These are phyloP conservation scores for Borovskyia barvae DNA, from an alignment of 208 protist genomes.

Conservation along the genomic window DNA sequence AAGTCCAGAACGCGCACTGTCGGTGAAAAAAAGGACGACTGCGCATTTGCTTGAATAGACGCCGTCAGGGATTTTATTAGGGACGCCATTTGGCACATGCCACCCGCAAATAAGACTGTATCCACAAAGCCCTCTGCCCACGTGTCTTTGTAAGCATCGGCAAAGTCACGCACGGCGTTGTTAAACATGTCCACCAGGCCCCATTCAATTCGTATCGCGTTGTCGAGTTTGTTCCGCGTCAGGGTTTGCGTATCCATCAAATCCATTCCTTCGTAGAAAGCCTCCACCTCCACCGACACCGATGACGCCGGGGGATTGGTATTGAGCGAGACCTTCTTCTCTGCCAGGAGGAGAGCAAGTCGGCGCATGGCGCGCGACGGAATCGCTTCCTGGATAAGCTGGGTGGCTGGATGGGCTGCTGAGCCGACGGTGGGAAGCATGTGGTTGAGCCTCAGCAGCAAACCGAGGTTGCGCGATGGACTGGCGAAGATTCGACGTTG, in stretches of 20 bases:
- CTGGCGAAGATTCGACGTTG: slow-evolving; percentile 58
- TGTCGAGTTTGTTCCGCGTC: slow-evolving; percentile 61
- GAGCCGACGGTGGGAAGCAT: slow-evolving; percentile 16
- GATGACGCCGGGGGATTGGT: slow-evolving; percentile 52
- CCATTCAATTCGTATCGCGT: slow-evolving; percentile 68
- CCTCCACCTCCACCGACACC: slow-evolving; percentile 82
- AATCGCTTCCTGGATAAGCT: slow-evolving; percentile 53
- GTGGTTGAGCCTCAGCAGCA: slow-evolving; percentile 28
- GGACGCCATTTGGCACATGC: slow-evolving; percentile 72
- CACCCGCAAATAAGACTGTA: slow-evolving; percentile 65
- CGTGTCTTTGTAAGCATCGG: slow-evolving; percentile 15
- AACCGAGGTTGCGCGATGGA: slow-evolving; percentile 29
- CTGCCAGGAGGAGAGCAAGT: slow-evolving; percentile 59
- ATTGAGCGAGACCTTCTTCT: slow-evolving; percentile 81
- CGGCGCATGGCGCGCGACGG: slow-evolving; percentile 68
- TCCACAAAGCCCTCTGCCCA: slow-evolving; percentile 30
- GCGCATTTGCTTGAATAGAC: slow-evolving; percentile 20
- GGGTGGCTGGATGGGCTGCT: slow-evolving; percentile 19
- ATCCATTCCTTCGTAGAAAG: slow-evolving; percentile 87
- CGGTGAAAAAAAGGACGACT: slow-evolving; percentile 12
- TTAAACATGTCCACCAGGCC: slow-evolving; percentile 56
- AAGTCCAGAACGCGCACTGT: slow-evolving; percentile 34
- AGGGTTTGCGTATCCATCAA: slow-evolving; percentile 76
- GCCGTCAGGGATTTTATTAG: slow-evolving; percentile 44
- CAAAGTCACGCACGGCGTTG: slow-evolving; percentile 50